Evolutionary conservation across 129 eudicot genomes (phyloP).

Genomic region (Helianthus annuus): DNA sequence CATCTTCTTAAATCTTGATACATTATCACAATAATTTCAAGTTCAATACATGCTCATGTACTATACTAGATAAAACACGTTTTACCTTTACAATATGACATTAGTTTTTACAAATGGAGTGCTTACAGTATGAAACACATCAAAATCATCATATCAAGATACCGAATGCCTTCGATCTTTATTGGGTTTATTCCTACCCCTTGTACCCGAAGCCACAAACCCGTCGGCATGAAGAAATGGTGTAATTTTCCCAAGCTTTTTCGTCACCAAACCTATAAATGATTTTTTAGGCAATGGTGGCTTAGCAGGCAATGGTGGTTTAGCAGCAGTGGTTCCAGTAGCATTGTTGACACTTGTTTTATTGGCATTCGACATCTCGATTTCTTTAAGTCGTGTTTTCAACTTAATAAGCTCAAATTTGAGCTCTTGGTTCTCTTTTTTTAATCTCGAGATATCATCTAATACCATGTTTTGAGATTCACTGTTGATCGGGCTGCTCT

Average conservation of each 20-base stretch:
- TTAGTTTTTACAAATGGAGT: no score
- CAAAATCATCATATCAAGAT: conserved; percentile 11
- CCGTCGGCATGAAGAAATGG: conserved; percentile 50
- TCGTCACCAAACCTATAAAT: conserved; percentile 65
- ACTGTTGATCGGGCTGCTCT: conserved; percentile 16
- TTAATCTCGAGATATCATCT: conserved; percentile 49
- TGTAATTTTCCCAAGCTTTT: conserved; percentile 59
- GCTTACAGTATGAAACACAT: background rate
- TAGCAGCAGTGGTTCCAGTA: conserved; percentile 5
- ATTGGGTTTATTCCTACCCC: conserved; percentile 48
- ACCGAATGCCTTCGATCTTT: conserved; percentile 77
- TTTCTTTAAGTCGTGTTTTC: conserved; percentile 65
- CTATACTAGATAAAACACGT: no score
- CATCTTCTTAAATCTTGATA: no score
- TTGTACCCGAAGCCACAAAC: conserved; percentile 43
- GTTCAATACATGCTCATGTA: no score
- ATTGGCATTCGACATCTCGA: conserved; percentile 37
- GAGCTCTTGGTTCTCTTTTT: conserved; percentile 77
- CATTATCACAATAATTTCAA: no score
- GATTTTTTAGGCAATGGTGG: conserved; percentile 59
- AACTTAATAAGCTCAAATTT: conserved; percentile 70
- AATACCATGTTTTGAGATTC: conserved; percentile 38
- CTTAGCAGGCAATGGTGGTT: conserved; percentile 37
- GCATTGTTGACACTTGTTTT: conserved; percentile 40
- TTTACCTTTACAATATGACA: no score